Percentiles rank a stretch among this genome's conserved stretches.
Conservation (phyloP, 768 basidiomycete genomes). For the Pseudohyphozyma bogoriensis region DNA sequence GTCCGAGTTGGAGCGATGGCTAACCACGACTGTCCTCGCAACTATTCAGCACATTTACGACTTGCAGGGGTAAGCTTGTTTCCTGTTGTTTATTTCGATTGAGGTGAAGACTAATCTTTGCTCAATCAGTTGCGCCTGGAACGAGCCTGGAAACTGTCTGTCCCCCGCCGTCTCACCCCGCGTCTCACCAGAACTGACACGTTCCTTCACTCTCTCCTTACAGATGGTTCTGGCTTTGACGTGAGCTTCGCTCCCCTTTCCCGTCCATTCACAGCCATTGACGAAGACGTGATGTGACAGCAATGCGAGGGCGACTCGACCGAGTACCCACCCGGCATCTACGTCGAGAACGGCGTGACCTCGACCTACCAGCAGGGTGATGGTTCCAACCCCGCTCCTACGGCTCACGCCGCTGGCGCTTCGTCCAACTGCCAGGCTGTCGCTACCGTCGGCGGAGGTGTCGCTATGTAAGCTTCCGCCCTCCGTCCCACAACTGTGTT, state of each 20-base stretch:
- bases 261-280: not conserved
- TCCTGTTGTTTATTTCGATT: too few relatives aligned
- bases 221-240: not conserved
- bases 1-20: conserved; percentile 32
- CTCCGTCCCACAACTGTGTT: not conserved
- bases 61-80: too few relatives aligned
- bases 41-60: not conserved
- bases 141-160: conserved; percentile 39
- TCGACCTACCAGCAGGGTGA: not conserved
- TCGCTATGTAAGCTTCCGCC: not conserved
- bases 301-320: conserved; percentile 39
- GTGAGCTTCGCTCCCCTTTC: not conserved
- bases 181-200: conserved; percentile 34
- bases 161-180: too few relatives aligned
- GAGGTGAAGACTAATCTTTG: too few relatives aligned
- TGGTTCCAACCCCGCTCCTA: not conserved
- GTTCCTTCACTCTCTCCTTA: not conserved
- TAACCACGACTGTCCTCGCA: too few relatives aligned
- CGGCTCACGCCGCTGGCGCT: conserved; percentile 1
- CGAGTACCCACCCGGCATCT: not conserved
- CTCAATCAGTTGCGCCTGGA: conserved; percentile 31
- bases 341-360: not conserved
- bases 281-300: conserved; percentile 14
- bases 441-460: not conserved
- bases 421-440: not conserved